These are phyloP conservation scores for Circinella minor DNA, from an alignment of 371 early-diverging fungal genomes.

Conservation along the genomic window DNA sequence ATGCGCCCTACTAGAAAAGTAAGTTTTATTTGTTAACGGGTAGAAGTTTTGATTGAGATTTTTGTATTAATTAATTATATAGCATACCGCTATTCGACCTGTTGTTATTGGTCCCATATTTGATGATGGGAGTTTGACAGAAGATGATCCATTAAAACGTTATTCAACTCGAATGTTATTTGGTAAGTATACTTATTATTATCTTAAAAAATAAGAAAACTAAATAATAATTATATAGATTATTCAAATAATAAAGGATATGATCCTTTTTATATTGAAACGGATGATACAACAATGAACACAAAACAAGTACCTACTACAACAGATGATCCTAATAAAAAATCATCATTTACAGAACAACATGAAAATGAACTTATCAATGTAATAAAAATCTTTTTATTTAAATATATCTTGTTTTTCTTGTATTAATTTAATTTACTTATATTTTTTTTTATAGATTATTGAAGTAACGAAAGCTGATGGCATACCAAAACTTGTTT, in stretches of 20 bases:
- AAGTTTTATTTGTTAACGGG: neutral
- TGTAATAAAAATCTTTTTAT: slow-evolving; percentile 18
- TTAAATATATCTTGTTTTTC: neutral
- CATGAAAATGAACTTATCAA: slow-evolving; percentile 39
- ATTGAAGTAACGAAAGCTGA: slow-evolving; percentile 36
- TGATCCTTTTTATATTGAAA: slow-evolving; percentile 17
- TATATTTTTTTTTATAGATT: neutral
- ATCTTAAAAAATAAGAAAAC: neutral
- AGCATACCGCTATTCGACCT: slow-evolving; percentile 34
- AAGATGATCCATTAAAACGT: slow-evolving; percentile 27
- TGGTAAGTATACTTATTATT: neutral
- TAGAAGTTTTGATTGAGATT: too few relatives aligned
- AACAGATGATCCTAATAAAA: neutral
- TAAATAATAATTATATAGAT: neutral
- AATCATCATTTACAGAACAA: slow-evolving; percentile 30
- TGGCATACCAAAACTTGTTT: slow-evolving; percentile 34
- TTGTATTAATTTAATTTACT: neutral
- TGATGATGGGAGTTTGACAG: slow-evolving; percentile 36
- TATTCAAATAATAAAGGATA: neutral
- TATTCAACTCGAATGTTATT: slow-evolving; percentile 27
- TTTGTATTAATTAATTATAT: neutral
- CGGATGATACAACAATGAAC: slow-evolving; percentile 12
- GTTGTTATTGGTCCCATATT: slow-evolving; percentile 61
- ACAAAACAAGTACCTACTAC: neutral
- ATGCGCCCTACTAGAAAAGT: slow-evolving; percentile 29